A percentile compares a stretch with the other conserved stretches of the same genome.
These are phyloP conservation scores for Pythium utonaiense DNA, from an alignment of 352 stramenopile genomes.

Conservation along the genomic window DNA sequence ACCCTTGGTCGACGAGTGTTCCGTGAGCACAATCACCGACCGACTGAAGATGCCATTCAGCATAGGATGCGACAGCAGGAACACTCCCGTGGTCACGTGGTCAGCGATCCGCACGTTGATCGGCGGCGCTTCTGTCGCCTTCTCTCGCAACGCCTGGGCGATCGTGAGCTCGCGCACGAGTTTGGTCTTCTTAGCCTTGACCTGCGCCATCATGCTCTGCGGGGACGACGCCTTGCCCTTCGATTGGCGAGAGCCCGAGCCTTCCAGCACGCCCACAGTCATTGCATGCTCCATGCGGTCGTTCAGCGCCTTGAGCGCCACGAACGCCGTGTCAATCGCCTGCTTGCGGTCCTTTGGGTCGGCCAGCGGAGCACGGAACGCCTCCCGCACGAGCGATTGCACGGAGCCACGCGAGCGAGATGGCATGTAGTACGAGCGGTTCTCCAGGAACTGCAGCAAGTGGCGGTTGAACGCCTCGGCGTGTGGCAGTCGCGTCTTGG, in stretches of 20 bases:
- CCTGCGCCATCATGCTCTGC: neutral
- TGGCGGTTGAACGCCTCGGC: slow-evolving; percentile 58
- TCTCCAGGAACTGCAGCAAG: slow-evolving; percentile 46
- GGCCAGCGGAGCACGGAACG: slow-evolving; percentile 30
- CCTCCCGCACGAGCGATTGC: slow-evolving; percentile 41
- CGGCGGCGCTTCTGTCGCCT: slow-evolving; percentile 25
- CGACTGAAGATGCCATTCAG: slow-evolving; percentile 67
- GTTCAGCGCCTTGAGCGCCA: slow-evolving; percentile 59
- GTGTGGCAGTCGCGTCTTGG: slow-evolving; percentile 42
- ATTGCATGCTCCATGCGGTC: slow-evolving; percentile 47
- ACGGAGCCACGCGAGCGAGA: slow-evolving; percentile 31
- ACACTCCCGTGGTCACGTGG: slow-evolving; percentile 44
- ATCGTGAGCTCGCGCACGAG: slow-evolving; percentile 13
- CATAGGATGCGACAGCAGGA: slow-evolving; percentile 73
- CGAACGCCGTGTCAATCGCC: slow-evolving; percentile 53
- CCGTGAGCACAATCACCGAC: slow-evolving; percentile 69
- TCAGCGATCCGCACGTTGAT: slow-evolving; percentile 17
- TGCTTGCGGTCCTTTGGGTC: neutral
- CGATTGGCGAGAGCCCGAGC: too few species aligned
- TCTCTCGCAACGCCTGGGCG: slow-evolving; percentile 8
- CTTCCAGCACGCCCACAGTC: slow-evolving; percentile 24
- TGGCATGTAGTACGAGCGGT: slow-evolving; percentile 68
- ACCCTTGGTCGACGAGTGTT: slow-evolving; percentile 44
- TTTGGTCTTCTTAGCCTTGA: slow-evolving; percentile 3
- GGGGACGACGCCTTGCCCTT: neutral